Conservation (phyloP, 2,329 filamentous ascomycete genomes). For the Sporothrix variecibatus region DNA sequence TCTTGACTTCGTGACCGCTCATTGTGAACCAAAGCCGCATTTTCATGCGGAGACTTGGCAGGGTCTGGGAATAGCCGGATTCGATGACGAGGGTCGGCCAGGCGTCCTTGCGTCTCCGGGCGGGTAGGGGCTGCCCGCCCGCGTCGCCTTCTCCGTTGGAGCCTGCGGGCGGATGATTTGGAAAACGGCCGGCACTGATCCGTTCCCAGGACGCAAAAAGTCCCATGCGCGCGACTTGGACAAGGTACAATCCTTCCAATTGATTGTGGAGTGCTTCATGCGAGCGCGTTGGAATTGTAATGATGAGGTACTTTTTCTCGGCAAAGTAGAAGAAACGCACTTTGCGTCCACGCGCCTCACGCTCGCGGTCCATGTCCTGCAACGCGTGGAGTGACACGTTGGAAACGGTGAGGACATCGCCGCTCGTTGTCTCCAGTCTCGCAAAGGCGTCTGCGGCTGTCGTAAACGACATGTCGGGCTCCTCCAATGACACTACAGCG, state of each 20-base stretch:
- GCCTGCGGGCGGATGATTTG: neutral
- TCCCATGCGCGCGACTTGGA: neutral
- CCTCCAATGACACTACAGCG: neutral
- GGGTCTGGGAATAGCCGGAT: conserved; percentile 3
- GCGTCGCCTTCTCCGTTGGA: conserved; percentile 23
- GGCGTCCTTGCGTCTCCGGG: neutral
- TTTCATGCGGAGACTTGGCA: conserved; percentile 5
- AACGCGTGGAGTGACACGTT: neutral
- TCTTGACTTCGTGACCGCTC: conserved; percentile 8
- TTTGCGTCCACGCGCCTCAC: neutral
- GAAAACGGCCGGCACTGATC: neutral
- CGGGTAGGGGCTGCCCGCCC: neutral
- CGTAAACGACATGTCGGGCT: neutral
- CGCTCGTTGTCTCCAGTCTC: neutral
- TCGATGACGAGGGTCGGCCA: conserved; percentile 22
- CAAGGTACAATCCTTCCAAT: neutral
- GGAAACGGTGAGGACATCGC: neutral
- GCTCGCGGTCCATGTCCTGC: neutral
- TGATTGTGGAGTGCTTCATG: neutral
- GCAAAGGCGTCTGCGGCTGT: neutral
- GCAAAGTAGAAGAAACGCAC: neutral
- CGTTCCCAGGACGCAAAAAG: neutral
- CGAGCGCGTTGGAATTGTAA: neutral
- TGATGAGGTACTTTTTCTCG: neutral
- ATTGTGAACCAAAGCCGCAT: conserved; percentile 16